Percentiles rank a stretch among this genome's conserved stretches.
Conservation (phyloP, 164 flowering plant genomes). For the Nelumbo lutea region DNA sequence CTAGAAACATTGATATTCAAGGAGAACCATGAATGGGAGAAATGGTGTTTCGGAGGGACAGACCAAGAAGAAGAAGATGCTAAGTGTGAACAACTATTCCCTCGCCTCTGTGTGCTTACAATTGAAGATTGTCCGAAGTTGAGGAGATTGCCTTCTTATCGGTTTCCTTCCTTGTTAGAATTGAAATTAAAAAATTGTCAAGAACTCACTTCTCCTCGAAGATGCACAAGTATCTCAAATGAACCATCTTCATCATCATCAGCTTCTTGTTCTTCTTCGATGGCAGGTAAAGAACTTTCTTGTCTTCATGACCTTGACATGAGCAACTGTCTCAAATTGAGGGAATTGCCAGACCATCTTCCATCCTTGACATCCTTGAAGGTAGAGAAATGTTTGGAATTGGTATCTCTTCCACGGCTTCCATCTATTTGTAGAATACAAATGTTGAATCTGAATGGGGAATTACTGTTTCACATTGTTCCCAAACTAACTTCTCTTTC, state of each 20-base stretch:
- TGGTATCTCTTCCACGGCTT: not conserved
- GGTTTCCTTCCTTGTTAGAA: too few relatives aligned
- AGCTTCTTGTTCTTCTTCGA: too few relatives aligned
- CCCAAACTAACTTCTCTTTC: too few relatives aligned
- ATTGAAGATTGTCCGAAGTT: too few relatives aligned
- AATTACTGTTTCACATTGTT: too few relatives aligned
- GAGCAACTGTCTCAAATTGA: slow-evolving; percentile 5
- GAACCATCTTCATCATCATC: too few relatives aligned
- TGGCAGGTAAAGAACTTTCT: not conserved
- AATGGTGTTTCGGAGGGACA: not conserved
- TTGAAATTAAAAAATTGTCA: too few relatives aligned
- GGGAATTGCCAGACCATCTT: slow-evolving; percentile 3
- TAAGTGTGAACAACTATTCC: not conserved
- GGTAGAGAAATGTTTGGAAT: not conserved
- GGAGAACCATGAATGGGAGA: slow-evolving; percentile 2
- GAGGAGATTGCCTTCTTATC: too few relatives aligned
- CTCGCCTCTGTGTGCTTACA: too few relatives aligned
- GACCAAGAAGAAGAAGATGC: not conserved
- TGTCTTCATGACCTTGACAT: slow-evolving; percentile 10
- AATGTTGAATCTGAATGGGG: too few relatives aligned
- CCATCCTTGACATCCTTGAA: slow-evolving; percentile 1
- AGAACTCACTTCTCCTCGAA: too few relatives aligned
- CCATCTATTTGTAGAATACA: not conserved
- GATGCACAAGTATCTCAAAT: too few relatives aligned
- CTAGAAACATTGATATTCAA: slow-evolving; percentile 6